A percentile compares a stretch with the other conserved stretches of the same genome.
phyloP scores from a whole-genome alignment of 2,329 filamentous ascomycete genomes.

The Nemania serpens region DNA sequence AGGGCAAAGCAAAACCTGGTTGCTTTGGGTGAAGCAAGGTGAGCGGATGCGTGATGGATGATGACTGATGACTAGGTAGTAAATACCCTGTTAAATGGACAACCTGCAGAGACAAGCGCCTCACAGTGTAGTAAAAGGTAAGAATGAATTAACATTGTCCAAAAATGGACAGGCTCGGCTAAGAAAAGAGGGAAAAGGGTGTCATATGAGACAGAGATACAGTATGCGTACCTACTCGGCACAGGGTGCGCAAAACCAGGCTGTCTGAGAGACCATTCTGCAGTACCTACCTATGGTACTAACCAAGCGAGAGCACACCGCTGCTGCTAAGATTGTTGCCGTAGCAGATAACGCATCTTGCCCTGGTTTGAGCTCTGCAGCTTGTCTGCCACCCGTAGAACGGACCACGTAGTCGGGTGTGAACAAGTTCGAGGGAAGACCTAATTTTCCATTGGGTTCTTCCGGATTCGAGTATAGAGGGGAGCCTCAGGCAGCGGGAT shows the following conservation, averaged over 20 bases:
- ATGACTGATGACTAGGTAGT: too few species aligned
- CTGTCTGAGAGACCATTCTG: too few species aligned
- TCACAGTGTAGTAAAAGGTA: too few species aligned
- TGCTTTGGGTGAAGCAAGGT: background rate
- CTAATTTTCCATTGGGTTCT: conserved; percentile 22
- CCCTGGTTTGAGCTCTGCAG: conserved; percentile 10
- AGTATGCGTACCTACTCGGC: background rate
- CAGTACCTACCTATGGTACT: conserved; percentile 8
- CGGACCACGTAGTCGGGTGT: conserved; percentile 13
- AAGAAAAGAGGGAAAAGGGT: too few species aligned
- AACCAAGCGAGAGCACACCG: background rate
- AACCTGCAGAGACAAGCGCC: background rate
- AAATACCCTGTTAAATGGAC: too few species aligned
- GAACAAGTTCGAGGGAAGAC: conserved; percentile 15
- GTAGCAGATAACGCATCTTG: conserved; percentile 13
- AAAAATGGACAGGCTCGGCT: too few species aligned
- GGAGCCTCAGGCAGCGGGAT: conserved; percentile 11
- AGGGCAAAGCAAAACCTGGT: background rate
- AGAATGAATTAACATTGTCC: too few species aligned
- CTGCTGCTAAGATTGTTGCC: conserved; percentile 16
- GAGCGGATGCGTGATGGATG: too few species aligned
- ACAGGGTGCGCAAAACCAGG: too few species aligned
- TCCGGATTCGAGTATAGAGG: conserved; percentile 4
- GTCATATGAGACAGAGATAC: too few species aligned
- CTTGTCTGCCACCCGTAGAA: conserved; percentile 15